Evolutionary conservation across 805 yeast genomes (phyloP).

Genomic region (Cyberlindnera veronae): DNA sequence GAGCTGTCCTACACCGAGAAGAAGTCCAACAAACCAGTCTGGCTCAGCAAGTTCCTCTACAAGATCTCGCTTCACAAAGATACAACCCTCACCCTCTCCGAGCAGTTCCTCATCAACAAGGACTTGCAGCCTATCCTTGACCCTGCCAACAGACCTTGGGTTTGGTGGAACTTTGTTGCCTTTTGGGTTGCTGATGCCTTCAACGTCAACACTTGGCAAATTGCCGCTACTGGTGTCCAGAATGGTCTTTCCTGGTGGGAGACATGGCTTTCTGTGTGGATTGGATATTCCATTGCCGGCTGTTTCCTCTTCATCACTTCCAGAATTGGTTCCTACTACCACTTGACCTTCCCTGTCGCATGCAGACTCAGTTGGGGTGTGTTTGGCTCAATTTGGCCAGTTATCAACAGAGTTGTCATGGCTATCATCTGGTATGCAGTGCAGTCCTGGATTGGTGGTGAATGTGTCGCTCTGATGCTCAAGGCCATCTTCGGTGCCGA

Average conservation of each 20-base stretch:
- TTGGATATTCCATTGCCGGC: slow-evolving; percentile 74
- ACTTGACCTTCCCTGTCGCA: slow-evolving; percentile 81
- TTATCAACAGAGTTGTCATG: slow-evolving; percentile 84
- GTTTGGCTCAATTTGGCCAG: slow-evolving; percentile 88
- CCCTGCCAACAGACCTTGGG: slow-evolving; percentile 70
- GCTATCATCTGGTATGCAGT: slow-evolving; percentile 87
- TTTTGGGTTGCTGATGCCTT: slow-evolving; percentile 92
- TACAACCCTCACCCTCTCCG: slow-evolving; percentile 45
- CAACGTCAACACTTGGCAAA: slow-evolving; percentile 89
- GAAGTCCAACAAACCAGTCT: slow-evolving; percentile 3
- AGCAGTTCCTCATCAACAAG: slow-evolving; percentile 65
- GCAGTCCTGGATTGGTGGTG: slow-evolving; percentile 82
- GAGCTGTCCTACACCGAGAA: slow-evolving; percentile 10
- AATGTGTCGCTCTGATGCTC: slow-evolving; percentile 76
- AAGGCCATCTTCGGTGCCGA: slow-evolving; percentile 70
- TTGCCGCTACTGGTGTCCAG: slow-evolving; percentile 80
- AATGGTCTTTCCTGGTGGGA: slow-evolving; percentile 89
- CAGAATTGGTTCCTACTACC: slow-evolving; percentile 77
- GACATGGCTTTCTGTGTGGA: slow-evolving; percentile 84
- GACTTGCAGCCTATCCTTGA: slow-evolving; percentile 77
- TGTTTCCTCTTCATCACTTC: slow-evolving; percentile 65
- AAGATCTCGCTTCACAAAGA: slow-evolving; percentile 21
- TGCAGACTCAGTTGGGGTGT: slow-evolving; percentile 82
- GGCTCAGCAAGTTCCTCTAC: slow-evolving; percentile 12
- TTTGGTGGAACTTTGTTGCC: slow-evolving; percentile 74